phyloP scores from a whole-genome alignment of 2,329 filamentous ascomycete genomes.

The Zalaria obscura region DNA sequence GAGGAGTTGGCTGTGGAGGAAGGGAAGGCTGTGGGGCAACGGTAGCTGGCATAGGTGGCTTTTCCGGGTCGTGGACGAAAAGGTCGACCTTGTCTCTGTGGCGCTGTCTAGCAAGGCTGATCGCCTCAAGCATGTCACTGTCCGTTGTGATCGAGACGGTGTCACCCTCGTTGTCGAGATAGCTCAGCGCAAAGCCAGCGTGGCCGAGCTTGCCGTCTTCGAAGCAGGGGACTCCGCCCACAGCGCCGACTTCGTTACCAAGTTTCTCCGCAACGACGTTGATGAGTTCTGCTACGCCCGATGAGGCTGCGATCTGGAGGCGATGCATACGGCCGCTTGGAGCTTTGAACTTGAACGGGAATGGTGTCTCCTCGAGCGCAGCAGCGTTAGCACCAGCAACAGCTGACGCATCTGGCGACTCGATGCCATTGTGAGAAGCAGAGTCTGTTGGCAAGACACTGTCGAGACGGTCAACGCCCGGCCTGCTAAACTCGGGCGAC shows the following conservation, averaged over 20 bases:
- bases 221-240: slow-evolving; percentile 67
- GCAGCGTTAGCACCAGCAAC: slow-evolving; percentile 43
- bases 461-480: slow-evolving; percentile 53
- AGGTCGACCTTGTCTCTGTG: slow-evolving; percentile 88
- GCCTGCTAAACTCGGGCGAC: slow-evolving; percentile 57
- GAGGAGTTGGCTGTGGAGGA: slow-evolving; percentile 35
- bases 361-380: slow-evolving; percentile 53
- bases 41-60: slow-evolving; percentile 61
- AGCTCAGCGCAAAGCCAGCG: slow-evolving; percentile 81
- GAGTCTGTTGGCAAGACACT: slow-evolving; percentile 89
- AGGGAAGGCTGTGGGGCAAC: slow-evolving; percentile 44
- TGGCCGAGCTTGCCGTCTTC: slow-evolving; percentile 66
- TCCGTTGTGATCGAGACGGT: slow-evolving; percentile 95
- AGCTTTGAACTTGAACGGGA: slow-evolving; percentile 98
- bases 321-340: slow-evolving; percentile 89
- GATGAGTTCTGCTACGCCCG: slow-evolving; percentile 71
- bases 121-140: slow-evolving; percentile 80
- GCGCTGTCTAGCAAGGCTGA: slow-evolving; percentile 64
- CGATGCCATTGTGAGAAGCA: slow-evolving; percentile 76
- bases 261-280: slow-evolving; percentile 69
- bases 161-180: slow-evolving; percentile 92
- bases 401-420: slow-evolving; percentile 58
- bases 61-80: slow-evolving; percentile 86
- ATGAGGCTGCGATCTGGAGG: slow-evolving; percentile 66
- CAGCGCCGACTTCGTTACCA: slow-evolving; percentile 63